Conservation (phyloP, 305 asterid genomes). For the Fraxinus xanthoxyloides region DNA sequence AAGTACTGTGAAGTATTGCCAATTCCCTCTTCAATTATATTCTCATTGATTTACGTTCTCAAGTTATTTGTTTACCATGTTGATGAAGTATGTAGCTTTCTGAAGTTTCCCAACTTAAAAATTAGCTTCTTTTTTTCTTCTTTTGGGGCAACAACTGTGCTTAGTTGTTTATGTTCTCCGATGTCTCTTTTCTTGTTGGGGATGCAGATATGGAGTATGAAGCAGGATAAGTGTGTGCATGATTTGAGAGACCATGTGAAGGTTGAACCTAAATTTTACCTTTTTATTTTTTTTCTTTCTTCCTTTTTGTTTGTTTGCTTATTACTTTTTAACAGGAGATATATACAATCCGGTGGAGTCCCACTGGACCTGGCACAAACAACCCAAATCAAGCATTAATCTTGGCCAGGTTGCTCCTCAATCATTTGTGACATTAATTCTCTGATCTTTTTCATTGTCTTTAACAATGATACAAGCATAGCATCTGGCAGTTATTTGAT, state of each 20-base stretch:
- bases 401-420: conserved; percentile 30
- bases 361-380: conserved; percentile 32
- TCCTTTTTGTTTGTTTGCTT: not conserved
- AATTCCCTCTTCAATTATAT: not conserved
- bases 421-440: not conserved
- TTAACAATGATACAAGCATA: not conserved
- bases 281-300: not conserved
- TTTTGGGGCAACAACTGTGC: not conserved
- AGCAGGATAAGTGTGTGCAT: conserved; percentile 25
- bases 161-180: not conserved
- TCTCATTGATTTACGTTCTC: not conserved
- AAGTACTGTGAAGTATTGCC: not conserved
- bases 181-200: not conserved
- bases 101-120: not conserved
- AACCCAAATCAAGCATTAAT: conserved; percentile 24
- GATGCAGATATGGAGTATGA: conserved; percentile 36
- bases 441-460: not conserved
- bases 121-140: not conserved
- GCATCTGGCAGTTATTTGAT: not conserved
- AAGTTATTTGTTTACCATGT: not conserved
- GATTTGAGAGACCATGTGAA: conserved; percentile 31
- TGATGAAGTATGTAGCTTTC: not conserved
- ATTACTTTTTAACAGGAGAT: conserved; percentile 24
- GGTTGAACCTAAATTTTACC: not conserved
- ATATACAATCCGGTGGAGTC: conserved; percentile 38